These are phyloP conservation scores for Dendrocalamus sinicus DNA, from an alignment of 176 grass and related monocot species.

Conservation along the genomic window DNA sequence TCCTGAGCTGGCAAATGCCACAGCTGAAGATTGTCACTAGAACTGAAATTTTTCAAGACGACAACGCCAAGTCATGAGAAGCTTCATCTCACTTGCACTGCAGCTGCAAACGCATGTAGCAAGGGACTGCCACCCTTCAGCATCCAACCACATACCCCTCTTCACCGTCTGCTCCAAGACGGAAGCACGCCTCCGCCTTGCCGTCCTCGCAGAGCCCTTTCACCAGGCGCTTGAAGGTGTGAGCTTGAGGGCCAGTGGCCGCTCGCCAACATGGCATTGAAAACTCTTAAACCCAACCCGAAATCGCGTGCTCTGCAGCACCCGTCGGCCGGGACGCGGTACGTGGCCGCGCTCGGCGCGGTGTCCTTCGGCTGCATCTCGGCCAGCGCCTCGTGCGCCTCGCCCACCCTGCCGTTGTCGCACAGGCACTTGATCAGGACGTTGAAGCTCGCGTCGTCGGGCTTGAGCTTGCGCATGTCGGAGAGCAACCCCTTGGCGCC, in stretches of 20 bases:
- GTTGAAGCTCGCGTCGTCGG: slow-evolving; percentile 63
- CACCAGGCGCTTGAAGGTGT: slow-evolving; percentile 30
- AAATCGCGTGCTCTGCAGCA: slow-evolving; percentile 60
- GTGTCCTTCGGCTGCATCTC: slow-evolving; percentile 78
- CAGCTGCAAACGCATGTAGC: slow-evolving; percentile 27
- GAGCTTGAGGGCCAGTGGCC: slow-evolving; percentile 50
- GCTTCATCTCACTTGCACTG: neutral
- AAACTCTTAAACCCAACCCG: slow-evolving; percentile 49
- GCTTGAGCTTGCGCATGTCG: slow-evolving; percentile 68
- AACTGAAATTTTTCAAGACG: slow-evolving; percentile 13
- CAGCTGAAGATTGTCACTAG: neutral
- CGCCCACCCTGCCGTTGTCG: slow-evolving; percentile 45
- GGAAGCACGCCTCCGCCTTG: slow-evolving; percentile 48
- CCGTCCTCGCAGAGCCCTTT: slow-evolving; percentile 46
- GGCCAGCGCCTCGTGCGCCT: slow-evolving; percentile 65
- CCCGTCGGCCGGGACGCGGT: slow-evolving; percentile 62
- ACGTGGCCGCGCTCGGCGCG: slow-evolving; percentile 57
- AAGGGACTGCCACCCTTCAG: slow-evolving; percentile 29
- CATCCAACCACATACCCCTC: slow-evolving; percentile 33
- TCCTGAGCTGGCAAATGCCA: neutral
- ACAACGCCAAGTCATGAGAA: neutral
- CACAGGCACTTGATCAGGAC: slow-evolving; percentile 70
- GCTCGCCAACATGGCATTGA: slow-evolving; percentile 66
- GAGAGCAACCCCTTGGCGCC: slow-evolving; percentile 46
- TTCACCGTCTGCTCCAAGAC: slow-evolving; percentile 67